A percentile compares a stretch with the other conserved stretches of the same genome.
Conservation (phyloP, 2,329 filamentous ascomycete species). For the Aureobasidium sp. region DNA sequence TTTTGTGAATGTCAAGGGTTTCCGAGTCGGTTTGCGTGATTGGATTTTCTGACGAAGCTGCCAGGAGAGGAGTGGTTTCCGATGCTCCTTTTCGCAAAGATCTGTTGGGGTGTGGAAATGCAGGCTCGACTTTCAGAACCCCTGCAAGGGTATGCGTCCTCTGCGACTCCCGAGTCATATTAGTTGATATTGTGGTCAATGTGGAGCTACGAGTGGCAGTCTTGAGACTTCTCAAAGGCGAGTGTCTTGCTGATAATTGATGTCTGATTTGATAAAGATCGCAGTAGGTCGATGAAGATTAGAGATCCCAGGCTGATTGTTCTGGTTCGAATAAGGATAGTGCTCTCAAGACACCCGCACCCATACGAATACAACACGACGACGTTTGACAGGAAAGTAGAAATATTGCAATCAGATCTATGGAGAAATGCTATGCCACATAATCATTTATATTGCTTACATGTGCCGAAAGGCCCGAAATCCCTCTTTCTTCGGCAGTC, state of each 20-base stretch:
- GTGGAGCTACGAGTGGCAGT: too few relatives aligned
- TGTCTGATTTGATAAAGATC: too few relatives aligned
- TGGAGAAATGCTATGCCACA: neutral
- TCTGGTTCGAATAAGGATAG: too few relatives aligned
- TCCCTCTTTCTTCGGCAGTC: neutral
- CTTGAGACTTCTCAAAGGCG: too few relatives aligned
- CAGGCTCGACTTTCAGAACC: neutral
- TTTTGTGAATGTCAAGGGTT: slow-evolving; percentile 5
- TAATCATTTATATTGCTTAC: neutral
- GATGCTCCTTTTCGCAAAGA: too few relatives aligned
- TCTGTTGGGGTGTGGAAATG: neutral
- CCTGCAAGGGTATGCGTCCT: too few relatives aligned
- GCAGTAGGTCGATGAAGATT: too few relatives aligned
- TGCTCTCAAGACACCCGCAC: neutral
- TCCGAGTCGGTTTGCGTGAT: slow-evolving; percentile 9
- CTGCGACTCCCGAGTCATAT: too few relatives aligned
- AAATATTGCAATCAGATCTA: neutral
- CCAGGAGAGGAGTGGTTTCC: slow-evolving; percentile 14
- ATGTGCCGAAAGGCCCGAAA: neutral
- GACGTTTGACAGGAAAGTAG: neutral
- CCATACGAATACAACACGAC: neutral
- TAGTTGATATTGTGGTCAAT: too few relatives aligned
- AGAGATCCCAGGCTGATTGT: too few relatives aligned
- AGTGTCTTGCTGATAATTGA: too few relatives aligned
- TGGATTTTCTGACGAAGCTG: slow-evolving; percentile 6